These are phyloP conservation scores for Vaccinium corymbosum DNA, from an alignment of 148 eudicot species.

Conservation along the genomic window DNA sequence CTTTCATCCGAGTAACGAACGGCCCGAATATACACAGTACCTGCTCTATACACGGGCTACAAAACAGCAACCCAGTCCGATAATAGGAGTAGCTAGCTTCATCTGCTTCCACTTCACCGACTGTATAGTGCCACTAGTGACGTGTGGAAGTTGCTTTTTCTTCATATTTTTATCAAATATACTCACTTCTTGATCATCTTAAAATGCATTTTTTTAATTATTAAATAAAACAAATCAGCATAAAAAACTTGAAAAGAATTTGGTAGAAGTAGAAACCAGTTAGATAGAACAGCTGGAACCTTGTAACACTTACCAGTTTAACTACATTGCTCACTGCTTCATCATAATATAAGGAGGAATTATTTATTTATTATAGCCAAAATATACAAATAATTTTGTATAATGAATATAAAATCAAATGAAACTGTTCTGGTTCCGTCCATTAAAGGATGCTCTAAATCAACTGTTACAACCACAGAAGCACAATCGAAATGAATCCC, in stretches of 20 bases:
- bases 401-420: not conserved
- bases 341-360: not conserved
- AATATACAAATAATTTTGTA: too few species aligned
- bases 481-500: not conserved
- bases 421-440: conserved; percentile 13
- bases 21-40: too few species aligned
- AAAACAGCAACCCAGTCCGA: not conserved
- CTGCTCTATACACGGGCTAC: too few species aligned
- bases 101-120: conserved; percentile 2
- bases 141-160: conserved; percentile 17
- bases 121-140: not conserved
- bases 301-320: not conserved
- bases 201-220: not conserved
- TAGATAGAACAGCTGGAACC: conserved; percentile 16
- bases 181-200: not conserved
- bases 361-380: too few species aligned
- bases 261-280: conserved; percentile 1
- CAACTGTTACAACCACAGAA: conserved; percentile 19
- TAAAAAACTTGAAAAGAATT: not conserved
- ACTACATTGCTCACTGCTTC: conserved; percentile 8
- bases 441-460: conserved; percentile 18
- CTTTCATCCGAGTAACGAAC: too few species aligned
- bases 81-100: not conserved
- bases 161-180: not conserved
- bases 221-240: not conserved